phyloP scores from a whole-genome alignment of 352 stramenopile species.

The Phytophthora sp. region DNA sequence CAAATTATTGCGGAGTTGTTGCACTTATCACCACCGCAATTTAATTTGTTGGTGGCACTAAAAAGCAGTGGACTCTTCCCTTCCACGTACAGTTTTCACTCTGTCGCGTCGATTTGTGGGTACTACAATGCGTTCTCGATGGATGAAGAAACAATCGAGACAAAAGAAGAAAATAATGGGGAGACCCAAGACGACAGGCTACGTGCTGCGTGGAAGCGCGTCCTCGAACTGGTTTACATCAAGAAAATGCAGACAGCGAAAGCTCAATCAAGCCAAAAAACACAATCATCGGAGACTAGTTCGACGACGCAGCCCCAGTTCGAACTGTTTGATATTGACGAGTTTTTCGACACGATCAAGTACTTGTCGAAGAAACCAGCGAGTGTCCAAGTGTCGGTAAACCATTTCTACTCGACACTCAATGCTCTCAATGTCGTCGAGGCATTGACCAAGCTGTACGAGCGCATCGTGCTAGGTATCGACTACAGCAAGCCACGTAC shows the following conservation, averaged over 20 bases:
- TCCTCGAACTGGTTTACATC: constrained; percentile 71
- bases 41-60: constrained; percentile 72
- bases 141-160: constrained; percentile 44
- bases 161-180: constrained; percentile 15
- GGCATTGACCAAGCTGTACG: constrained; percentile 63
- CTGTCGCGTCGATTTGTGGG: constrained; percentile 57
- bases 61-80: constrained; percentile 57
- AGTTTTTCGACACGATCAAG: constrained; percentile 60
- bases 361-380: constrained; percentile 57
- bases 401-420: constrained; percentile 62
- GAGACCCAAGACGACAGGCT: constrained; percentile 41
- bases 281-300: not conserved
- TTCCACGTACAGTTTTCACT: constrained; percentile 51
- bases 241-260: constrained; percentile 48
- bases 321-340: constrained; percentile 69
- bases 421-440: constrained; percentile 67
- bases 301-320: constrained; percentile 28
- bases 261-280: constrained; percentile 9
- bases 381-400: constrained; percentile 53
- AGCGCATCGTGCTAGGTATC: constrained; percentile 65
- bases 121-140: constrained; percentile 64
- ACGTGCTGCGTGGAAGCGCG: constrained; percentile 49
- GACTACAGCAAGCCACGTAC: constrained; percentile 65
- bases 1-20: constrained; percentile 55
- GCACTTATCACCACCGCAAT: constrained; percentile 52